A percentile compares a stretch with the other conserved stretches of the same genome.
Conservation (phyloP, 2,329 filamentous ascomycete genomes). For the Beauveria pseudobassiana region DNA sequence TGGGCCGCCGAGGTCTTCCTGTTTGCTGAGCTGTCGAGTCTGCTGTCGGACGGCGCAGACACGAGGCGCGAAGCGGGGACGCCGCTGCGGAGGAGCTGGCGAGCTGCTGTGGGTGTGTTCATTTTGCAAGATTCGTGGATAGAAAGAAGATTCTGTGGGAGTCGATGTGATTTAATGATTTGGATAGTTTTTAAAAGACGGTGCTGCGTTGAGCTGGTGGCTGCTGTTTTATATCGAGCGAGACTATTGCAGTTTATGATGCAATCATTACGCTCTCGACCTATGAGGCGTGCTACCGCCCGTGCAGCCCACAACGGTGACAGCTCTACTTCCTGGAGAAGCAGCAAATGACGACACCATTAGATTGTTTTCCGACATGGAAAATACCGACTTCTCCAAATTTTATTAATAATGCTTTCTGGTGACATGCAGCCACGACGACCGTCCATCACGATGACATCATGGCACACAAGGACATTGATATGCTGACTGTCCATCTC, state of each 20-base stretch:
- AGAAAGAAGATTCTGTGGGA: too few species aligned
- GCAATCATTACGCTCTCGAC: constrained; percentile 7
- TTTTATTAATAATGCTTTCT: not conserved
- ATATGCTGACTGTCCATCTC: too few species aligned
- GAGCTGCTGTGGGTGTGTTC: not conserved
- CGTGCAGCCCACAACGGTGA: not conserved
- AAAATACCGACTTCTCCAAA: not conserved
- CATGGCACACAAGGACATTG: not conserved
- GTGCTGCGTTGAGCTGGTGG: not conserved
- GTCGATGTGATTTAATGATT: not conserved
- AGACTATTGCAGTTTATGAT: not conserved
- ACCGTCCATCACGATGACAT: not conserved
- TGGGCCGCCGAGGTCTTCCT: constrained; percentile 25
- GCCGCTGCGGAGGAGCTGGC: constrained; percentile 2
- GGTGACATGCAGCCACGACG: not conserved
- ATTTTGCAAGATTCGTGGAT: not conserved
- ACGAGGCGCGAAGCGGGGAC: not conserved
- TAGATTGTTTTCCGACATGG: too few species aligned
- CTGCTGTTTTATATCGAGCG: not conserved
- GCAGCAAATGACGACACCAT: too few species aligned
- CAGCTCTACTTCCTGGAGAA: not conserved
- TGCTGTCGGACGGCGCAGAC: not conserved
- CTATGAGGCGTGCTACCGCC: not conserved
- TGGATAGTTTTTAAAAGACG: not conserved
- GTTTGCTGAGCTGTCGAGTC: constrained; percentile 7